Evolutionary conservation across 805 yeast species (phyloP).

Genomic region (Saccharomycopsis sp.): DNA sequence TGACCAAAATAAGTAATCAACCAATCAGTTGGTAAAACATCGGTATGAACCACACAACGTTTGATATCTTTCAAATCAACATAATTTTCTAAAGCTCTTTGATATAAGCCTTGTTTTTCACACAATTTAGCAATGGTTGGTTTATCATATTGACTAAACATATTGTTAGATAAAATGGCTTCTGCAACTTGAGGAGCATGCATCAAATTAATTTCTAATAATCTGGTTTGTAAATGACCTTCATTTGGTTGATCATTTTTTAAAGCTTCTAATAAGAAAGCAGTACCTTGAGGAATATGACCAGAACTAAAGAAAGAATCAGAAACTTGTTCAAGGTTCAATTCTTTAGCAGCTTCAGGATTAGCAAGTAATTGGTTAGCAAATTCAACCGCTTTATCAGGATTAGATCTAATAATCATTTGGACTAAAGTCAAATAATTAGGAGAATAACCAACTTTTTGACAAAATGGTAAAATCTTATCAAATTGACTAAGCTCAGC

Average conservation of each 20-base stretch:
- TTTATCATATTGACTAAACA: conserved; percentile 93
- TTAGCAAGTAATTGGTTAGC: conserved; percentile 73
- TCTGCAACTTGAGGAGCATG: conserved; percentile 99
- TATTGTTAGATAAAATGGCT: conserved; percentile 90
- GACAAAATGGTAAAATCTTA: conserved; percentile 88
- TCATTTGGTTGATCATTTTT: conserved; percentile 90
- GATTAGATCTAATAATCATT: conserved; percentile 80
- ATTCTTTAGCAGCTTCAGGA: conserved; percentile 44
- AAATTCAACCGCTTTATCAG: conserved; percentile 98
- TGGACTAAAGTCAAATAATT: conserved; percentile 86
- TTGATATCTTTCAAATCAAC: conserved; percentile 92
- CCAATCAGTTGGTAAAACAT: conserved; percentile 85
- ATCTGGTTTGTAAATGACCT: conserved; percentile 90
- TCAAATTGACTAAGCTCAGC: conserved; percentile 97
- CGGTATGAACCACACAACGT: conserved; percentile 85
- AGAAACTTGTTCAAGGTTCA: conserved; percentile 79
- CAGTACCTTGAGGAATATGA: conserved; percentile 95
- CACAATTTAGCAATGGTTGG: conserved; percentile 86
- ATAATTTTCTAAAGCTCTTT: conserved; percentile 93
- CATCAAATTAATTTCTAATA: conserved; percentile 81
- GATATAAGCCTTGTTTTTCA: conserved; percentile 92
- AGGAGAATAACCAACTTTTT: conserved; percentile 80
- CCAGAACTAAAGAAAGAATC: conserved; percentile 93
- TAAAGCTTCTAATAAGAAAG: conserved; percentile 88
- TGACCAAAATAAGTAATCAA: conserved; percentile 86